These are phyloP conservation scores for Fomes fomentarius DNA, from an alignment of 1,284 basidiomycete species.

Conservation along the genomic window DNA sequence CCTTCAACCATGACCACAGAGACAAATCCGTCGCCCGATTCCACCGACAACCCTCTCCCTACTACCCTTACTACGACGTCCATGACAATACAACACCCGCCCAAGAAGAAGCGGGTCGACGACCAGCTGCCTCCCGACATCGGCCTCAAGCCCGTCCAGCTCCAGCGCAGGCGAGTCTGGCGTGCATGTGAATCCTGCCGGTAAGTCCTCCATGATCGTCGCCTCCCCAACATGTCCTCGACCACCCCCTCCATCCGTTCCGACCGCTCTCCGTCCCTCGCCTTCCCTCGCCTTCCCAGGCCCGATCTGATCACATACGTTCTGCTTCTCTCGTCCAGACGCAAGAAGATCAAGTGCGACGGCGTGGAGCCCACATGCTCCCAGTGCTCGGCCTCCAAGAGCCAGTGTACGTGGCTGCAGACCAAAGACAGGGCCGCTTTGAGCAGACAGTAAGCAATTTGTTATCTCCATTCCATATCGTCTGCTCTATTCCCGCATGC, in stretches of 20 bases:
- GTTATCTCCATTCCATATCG: constrained; percentile 5
- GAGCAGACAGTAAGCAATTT: constrained; percentile 75
- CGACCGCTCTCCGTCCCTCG: constrained; percentile 9
- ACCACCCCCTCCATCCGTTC: constrained; percentile 5
- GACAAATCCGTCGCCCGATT: constrained; percentile 49
- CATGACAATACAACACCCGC: constrained; percentile 54
- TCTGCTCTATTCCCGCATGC: constrained; percentile 21
- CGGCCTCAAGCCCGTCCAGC: constrained; percentile 69
- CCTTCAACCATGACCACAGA: constrained; percentile 52
- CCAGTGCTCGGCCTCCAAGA: constrained; percentile 72
- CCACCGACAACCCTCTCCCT: constrained; percentile 32
- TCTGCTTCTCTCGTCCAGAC: constrained; percentile 42
- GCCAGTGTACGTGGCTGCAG: constrained; percentile 83
- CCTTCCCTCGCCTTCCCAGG: constrained; percentile 8
- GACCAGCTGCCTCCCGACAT: constrained; percentile 62
- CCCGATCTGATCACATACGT: constrained; percentile 14
- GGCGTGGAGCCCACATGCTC: constrained; percentile 83
- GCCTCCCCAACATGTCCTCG: constrained; percentile 22
- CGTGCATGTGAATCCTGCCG: constrained; percentile 85
- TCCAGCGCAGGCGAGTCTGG: constrained; percentile 78
- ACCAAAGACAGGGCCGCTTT: constrained; percentile 85
- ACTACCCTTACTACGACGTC: constrained; percentile 27
- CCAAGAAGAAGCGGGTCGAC: constrained; percentile 72
- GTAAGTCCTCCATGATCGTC: constrained; percentile 42
- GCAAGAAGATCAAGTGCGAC: constrained; percentile 91